phyloP scores from a whole-genome alignment of 2,329 filamentous ascomycete species.

The Arachnopeziza araneosa region DNA sequence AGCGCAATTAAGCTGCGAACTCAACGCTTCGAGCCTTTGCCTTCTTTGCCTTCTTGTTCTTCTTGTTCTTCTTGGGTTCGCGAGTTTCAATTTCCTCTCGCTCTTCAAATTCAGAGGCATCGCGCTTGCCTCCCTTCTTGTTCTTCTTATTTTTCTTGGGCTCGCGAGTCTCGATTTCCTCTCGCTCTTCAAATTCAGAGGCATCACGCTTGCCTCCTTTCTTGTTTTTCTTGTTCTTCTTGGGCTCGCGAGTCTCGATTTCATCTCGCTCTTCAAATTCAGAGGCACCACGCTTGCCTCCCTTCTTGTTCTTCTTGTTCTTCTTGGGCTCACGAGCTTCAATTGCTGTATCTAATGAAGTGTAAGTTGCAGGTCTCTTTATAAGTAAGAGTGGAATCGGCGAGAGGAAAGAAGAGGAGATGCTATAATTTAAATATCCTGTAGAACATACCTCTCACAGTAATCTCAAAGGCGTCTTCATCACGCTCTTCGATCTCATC shows the following conservation, averaged over 20 bases:
- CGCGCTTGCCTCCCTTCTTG: not conserved
- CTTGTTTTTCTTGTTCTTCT: not conserved
- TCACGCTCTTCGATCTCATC: conserved; percentile 2
- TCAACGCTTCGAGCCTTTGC: not conserved
- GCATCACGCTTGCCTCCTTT: not conserved
- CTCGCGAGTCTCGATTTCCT: too few species aligned
- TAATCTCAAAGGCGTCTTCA: not conserved
- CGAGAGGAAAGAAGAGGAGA: not conserved
- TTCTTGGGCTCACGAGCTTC: not conserved
- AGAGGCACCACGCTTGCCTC: not conserved
- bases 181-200: too few species aligned
- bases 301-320: not conserved
- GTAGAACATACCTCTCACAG: not conserved
- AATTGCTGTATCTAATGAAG: not conserved
- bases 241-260: not conserved
- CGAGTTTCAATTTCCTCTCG: too few species aligned
- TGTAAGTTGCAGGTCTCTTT: not conserved
- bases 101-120: too few species aligned
- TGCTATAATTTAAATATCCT: not conserved
- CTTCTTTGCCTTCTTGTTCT: not conserved
- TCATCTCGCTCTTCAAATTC: not conserved
- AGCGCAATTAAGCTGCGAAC: too few species aligned
- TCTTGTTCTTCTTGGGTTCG: too few species aligned
- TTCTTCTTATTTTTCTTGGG: too few species aligned
- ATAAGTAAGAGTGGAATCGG: not conserved